Conservation (phyloP, 176 grass and related monocot genomes). For the Olyra latifolia region DNA sequence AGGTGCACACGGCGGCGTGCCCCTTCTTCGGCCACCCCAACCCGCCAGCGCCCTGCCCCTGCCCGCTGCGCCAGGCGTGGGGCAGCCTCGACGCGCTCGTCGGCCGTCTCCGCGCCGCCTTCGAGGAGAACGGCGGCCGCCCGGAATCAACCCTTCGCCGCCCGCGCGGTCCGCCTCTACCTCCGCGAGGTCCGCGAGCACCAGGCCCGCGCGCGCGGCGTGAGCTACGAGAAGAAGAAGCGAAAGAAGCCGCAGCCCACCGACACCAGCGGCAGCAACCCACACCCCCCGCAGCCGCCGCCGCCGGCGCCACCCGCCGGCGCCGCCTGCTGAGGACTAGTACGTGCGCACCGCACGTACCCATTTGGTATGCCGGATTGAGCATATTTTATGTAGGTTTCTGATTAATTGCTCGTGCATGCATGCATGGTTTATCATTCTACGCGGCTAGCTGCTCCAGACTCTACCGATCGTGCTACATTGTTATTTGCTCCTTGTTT, state of each 20-base stretch:
- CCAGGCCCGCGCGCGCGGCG: slow-evolving; percentile 55
- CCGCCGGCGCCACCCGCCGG: slow-evolving; percentile 42
- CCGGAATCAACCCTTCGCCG: slow-evolving; percentile 62
- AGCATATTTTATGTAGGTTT: slow-evolving; percentile 74
- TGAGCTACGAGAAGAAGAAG: slow-evolving; percentile 72
- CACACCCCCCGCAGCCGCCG: slow-evolving; percentile 10
- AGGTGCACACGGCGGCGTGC: slow-evolving; percentile 75
- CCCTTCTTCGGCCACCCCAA: slow-evolving; percentile 94
- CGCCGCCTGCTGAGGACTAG: slow-evolving; percentile 42
- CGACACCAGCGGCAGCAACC: neutral
- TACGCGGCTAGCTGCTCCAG: slow-evolving; percentile 13
- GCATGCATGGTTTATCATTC: slow-evolving; percentile 44
- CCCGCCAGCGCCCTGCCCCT: slow-evolving; percentile 61
- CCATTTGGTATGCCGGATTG: slow-evolving; percentile 54
- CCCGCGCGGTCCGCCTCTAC: slow-evolving; percentile 51
- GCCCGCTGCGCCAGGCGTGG: slow-evolving; percentile 63
- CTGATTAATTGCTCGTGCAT: slow-evolving; percentile 47
- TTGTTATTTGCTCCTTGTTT: slow-evolving; percentile 40
- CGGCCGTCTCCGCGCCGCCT: slow-evolving; percentile 53
- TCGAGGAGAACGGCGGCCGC: slow-evolving; percentile 63
- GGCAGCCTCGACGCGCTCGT: slow-evolving; percentile 60
- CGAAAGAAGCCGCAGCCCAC: slow-evolving; percentile 49
- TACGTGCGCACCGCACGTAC: no score
- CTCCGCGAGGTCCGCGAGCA: slow-evolving; percentile 69
- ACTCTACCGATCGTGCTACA: slow-evolving; percentile 15